Percentiles rank a stretch among this genome's conserved stretches.
These are phyloP conservation scores for Ampelocalamus luodianensis DNA, from an alignment of 176 grass and related monocot species.

Conservation along the genomic window DNA sequence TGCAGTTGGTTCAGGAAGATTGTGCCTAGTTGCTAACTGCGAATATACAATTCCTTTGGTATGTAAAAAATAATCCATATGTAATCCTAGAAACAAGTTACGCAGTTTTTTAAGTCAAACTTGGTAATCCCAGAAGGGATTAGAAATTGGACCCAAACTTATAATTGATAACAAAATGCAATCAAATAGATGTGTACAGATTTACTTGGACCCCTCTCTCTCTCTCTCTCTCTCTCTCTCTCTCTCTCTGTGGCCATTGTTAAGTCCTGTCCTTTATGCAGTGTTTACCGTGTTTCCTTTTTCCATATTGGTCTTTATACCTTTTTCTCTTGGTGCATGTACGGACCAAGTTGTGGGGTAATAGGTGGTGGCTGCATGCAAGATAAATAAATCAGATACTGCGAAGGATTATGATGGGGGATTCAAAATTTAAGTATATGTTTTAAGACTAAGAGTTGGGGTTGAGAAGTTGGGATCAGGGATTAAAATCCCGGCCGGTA, in stretches of 20 bases:
- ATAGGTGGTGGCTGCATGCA: not conserved
- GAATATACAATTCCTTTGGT: slow-evolving; percentile 92
- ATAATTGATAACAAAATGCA: not conserved
- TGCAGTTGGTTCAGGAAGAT: slow-evolving; percentile 86
- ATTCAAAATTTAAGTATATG: not conserved
- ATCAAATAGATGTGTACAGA: not conserved
- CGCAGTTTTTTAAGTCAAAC: slow-evolving; percentile 6
- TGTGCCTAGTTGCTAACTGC: slow-evolving; percentile 82
- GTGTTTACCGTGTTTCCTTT: not conserved
- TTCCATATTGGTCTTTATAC: not conserved
- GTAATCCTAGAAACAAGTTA: not conserved
- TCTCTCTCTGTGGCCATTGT: not conserved
- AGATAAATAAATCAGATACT: not conserved
- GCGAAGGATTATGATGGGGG: not conserved
- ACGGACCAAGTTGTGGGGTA: slow-evolving; percentile 1
- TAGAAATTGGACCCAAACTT: not conserved
- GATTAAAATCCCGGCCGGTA: no score
- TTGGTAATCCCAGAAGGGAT: not conserved
- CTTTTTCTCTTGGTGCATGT: not conserved
- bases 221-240: no score
- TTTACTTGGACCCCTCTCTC: slow-evolving; percentile 29
- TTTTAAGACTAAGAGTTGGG: not conserved
- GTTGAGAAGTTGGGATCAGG: not conserved
- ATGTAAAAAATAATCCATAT: slow-evolving; percentile 40
- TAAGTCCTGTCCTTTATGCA: not conserved